Evolutionary conservation across 2,329 filamentous ascomycete genomes (phyloP).

Genomic region (Pyrenophora tritici-repentis): DNA sequence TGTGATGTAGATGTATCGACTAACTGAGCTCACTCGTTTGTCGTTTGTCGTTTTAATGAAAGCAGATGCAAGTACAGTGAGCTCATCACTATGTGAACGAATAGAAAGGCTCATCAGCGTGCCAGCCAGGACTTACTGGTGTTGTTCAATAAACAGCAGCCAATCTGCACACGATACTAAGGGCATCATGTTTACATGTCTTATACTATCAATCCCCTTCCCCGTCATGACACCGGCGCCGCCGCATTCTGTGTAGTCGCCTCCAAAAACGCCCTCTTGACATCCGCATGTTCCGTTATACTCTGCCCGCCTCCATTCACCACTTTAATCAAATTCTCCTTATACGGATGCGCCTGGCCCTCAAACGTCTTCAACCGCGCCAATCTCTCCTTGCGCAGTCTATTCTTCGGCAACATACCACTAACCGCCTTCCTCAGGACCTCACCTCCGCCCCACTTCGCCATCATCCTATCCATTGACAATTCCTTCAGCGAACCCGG

Average conservation of each 20-base stretch:
- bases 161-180: too few relatives aligned
- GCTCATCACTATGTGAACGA: too few relatives aligned
- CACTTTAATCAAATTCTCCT: slow-evolving; percentile 80
- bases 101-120: too few relatives aligned
- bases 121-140: too few relatives aligned
- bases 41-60: too few relatives aligned
- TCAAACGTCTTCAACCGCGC: slow-evolving; percentile 94
- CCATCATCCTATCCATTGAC: slow-evolving; percentile 93
- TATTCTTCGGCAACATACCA: slow-evolving; percentile 98
- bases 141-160: too few relatives aligned
- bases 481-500: slow-evolving; percentile 86
- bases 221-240: slow-evolving; percentile 26
- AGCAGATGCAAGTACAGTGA: too few relatives aligned
- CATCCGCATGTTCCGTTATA: slow-evolving; percentile 43
- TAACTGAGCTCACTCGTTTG: too few relatives aligned
- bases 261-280: slow-evolving; percentile 45
- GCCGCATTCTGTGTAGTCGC: slow-evolving; percentile 21
- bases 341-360: slow-evolving; percentile 88
- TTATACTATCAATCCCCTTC: too few relatives aligned
- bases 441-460: slow-evolving; percentile 91
- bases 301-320: slow-evolving; percentile 47
- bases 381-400: slow-evolving; percentile 83
- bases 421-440: slow-evolving; percentile 88
- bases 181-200: too few relatives aligned
- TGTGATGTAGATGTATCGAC: too few relatives aligned